Evolutionary conservation across 2,329 filamentous ascomycete genomes (phyloP).

Genomic region (Mycosphaerella sp.): DNA sequence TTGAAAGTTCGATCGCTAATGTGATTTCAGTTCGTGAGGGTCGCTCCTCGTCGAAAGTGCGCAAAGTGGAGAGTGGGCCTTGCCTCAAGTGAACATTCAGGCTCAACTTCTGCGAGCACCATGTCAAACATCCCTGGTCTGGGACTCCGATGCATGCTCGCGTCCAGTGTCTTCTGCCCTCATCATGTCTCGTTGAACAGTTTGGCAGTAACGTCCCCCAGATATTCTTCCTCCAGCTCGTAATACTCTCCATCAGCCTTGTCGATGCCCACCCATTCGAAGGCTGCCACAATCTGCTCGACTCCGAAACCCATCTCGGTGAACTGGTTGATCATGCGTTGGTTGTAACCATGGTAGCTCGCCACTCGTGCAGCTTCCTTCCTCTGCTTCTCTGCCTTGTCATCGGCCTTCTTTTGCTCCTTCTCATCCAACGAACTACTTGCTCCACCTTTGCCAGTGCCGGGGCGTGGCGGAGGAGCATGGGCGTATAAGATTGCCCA

Average conservation of each 20-base stretch:
- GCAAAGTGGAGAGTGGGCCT: not conserved
- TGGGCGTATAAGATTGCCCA: conserved; percentile 83
- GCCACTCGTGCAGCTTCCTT: conserved; percentile 47
- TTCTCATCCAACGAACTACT: conserved; percentile 30
- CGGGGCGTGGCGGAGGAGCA: conserved; percentile 59
- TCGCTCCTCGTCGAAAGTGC: not conserved
- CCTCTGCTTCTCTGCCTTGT: conserved; percentile 50
- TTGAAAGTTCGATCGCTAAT: not conserved
- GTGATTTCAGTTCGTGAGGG: not conserved
- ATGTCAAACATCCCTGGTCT: too few relatives aligned
- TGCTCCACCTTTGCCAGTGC: conserved; percentile 34
- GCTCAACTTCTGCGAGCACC: not conserved
- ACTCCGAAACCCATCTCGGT: conserved; percentile 87
- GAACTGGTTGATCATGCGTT: conserved; percentile 74
- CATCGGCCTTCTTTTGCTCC: conserved; percentile 46
- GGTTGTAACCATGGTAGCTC: conserved; percentile 78
- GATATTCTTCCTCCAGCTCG: conserved; percentile 80
- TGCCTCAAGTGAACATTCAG: not conserved
- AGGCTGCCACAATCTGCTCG: conserved; percentile 77
- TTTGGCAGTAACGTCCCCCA: conserved; percentile 81
- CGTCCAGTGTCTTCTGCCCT: not conserved
- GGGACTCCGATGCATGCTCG: not conserved
- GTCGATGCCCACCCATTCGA: conserved; percentile 74
- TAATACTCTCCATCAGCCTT: conserved; percentile 72
- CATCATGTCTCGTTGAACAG: conserved; percentile 62